A percentile compares a stretch with the other conserved stretches of the same genome.
These are phyloP conservation scores for Taphrina pruni DNA, from an alignment of 1,139 yeast species.

Conservation along the genomic window DNA sequence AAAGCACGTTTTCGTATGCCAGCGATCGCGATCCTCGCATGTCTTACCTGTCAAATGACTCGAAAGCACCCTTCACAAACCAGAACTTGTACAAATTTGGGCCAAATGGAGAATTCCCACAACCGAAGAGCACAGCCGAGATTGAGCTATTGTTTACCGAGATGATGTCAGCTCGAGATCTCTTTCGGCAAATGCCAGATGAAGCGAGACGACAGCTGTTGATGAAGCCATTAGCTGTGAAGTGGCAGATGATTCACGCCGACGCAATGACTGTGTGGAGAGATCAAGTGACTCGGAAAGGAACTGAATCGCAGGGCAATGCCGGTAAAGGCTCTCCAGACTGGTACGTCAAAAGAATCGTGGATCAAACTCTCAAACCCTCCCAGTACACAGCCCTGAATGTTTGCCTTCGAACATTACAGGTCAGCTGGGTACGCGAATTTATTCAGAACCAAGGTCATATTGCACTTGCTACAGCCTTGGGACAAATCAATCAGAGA, in stretches of 20 bases:
- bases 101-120: slow-evolving; percentile 47
- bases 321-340: slow-evolving; percentile 61
- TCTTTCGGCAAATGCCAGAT: slow-evolving; percentile 59
- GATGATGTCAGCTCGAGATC: slow-evolving; percentile 74
- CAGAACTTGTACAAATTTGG: slow-evolving; percentile 37
- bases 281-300: slow-evolving; percentile 46
- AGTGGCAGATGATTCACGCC: slow-evolving; percentile 91
- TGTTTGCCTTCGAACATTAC: slow-evolving; percentile 91
- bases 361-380: slow-evolving; percentile 71
- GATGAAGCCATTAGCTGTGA: slow-evolving; percentile 74
- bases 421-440: slow-evolving; percentile 83
- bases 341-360: slow-evolving; percentile 74
- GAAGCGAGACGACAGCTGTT: slow-evolving; percentile 80
- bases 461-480: slow-evolving; percentile 71
- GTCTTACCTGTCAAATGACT: slow-evolving; percentile 1
- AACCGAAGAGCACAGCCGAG: slow-evolving; percentile 31
- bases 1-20: slow-evolving; percentile 17
- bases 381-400: slow-evolving; percentile 81
- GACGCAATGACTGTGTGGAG: slow-evolving; percentile 79
- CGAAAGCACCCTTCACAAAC: slow-evolving; percentile 28
- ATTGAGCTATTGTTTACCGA: slow-evolving; percentile 49
- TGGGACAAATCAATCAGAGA: slow-evolving; percentile 56
- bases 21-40: slow-evolving; percentile 18
- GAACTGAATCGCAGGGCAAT: slow-evolving; percentile 52
- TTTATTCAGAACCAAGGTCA: slow-evolving; percentile 89